Evolutionary conservation across 768 basidiomycete genomes (phyloP).

Genomic region (Calocera viscosa): DNA sequence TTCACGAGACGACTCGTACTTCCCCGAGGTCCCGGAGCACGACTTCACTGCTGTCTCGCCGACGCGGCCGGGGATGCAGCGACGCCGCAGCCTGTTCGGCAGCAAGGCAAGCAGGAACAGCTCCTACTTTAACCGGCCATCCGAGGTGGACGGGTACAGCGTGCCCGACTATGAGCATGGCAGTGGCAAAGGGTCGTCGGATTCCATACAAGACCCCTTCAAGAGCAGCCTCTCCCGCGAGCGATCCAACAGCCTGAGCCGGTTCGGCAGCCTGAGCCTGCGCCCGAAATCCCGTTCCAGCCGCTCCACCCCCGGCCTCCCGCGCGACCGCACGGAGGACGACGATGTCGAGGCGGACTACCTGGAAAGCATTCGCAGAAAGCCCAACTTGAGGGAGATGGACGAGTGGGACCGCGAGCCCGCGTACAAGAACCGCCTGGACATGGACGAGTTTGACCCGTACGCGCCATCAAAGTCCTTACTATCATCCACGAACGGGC

Average conservation of each 20-base stretch:
- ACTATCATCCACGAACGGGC: conserved; percentile 3
- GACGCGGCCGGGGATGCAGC: not conserved
- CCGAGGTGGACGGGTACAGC: not conserved
- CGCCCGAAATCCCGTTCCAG: not conserved
- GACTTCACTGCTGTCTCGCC: not conserved
- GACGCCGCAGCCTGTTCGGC: not conserved
- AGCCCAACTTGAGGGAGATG: not conserved
- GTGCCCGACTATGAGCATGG: not conserved
- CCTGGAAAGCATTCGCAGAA: conserved; percentile 22
- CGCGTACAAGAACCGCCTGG: conserved; percentile 26
- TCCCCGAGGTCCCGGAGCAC: conserved; percentile 25
- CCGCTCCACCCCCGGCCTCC: not conserved
- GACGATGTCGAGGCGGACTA: conserved; percentile 12
- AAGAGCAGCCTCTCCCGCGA: not conserved
- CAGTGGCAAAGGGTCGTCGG: not conserved
- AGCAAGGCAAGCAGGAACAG: conserved; percentile 1
- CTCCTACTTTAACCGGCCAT: not conserved
- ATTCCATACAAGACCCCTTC: not conserved
- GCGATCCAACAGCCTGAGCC: not conserved
- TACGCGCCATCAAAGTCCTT: not conserved
- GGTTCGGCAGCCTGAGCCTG: not conserved
- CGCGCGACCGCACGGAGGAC: conserved; percentile 5
- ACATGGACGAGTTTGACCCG: conserved; percentile 12
- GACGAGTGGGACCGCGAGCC: conserved; percentile 2
- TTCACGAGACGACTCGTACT: conserved; percentile 46